Percentiles rank a stretch among this genome's conserved stretches.
phyloP scores from a whole-genome alignment of 2,329 filamentous ascomycete species.

The Fusarium liriodendri region DNA sequence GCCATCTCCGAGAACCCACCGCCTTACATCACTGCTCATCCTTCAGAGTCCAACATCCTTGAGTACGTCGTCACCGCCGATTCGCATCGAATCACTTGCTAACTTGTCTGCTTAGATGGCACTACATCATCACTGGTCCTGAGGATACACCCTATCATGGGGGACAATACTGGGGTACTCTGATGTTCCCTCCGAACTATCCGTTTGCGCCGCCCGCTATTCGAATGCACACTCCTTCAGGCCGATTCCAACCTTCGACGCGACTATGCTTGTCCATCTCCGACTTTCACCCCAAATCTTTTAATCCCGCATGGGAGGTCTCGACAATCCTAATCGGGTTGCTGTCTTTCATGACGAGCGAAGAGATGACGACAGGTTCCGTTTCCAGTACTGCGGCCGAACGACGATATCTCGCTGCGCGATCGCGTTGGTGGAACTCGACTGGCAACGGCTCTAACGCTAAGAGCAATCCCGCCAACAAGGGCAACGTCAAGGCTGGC shows the following conservation, averaged over 20 bases:
- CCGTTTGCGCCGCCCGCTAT: conserved; percentile 97
- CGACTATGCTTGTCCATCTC: conserved; percentile 95
- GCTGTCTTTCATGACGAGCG: conserved; percentile 96
- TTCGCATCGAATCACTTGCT: conserved; percentile 2
- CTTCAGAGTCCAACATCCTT: conserved; percentile 90
- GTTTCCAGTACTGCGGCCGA: conserved; percentile 82
- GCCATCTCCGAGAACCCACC: conserved; percentile 79
- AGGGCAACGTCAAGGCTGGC: conserved; percentile 88
- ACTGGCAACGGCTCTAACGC: conserved; percentile 85
- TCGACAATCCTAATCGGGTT: conserved; percentile 95
- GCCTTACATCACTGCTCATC: conserved; percentile 89
- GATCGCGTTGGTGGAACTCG: conserved; percentile 95
- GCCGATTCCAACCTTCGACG: conserved; percentile 92
- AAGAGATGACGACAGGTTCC: conserved; percentile 97
- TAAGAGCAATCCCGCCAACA: conserved; percentile 64
- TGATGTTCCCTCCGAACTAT: conserved; percentile 96
- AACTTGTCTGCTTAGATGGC: conserved; percentile 70
- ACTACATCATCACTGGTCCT: conserved; percentile 95
- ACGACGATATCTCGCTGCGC: conserved; percentile 79
- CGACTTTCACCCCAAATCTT: conserved; percentile 97
- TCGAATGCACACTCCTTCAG: conserved; percentile 97
- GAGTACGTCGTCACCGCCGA: conserved; percentile 66
- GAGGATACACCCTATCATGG: conserved; percentile 93
- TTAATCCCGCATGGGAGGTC: conserved; percentile 99
- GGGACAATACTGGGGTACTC: conserved; percentile 97